Conservation (phyloP, 2,329 filamentous ascomycete genomes). For the Calonectria hawksworthii region DNA sequence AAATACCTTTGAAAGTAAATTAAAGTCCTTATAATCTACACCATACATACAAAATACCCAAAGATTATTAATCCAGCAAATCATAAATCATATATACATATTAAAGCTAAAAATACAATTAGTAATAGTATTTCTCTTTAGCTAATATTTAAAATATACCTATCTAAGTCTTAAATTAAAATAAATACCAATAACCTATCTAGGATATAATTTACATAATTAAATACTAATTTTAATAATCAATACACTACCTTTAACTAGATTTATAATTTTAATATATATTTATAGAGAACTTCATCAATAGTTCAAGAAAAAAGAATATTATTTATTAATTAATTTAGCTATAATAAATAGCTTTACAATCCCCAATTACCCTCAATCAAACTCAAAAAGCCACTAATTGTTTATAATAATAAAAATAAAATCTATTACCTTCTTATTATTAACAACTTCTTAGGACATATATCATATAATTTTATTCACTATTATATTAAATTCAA, state of each 20-base stretch:
- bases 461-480: background rate
- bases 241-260: background rate
- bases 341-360: background rate
- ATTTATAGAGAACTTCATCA: background rate
- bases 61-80: no score
- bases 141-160: no score
- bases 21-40: no score
- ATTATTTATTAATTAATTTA: background rate
- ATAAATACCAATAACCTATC: background rate
- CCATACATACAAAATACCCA: no score
- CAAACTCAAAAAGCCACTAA: background rate
- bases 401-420: background rate
- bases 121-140: no score
- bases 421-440: background rate
- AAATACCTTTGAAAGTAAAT: no score
- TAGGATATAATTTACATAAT: background rate
- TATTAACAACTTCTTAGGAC: background rate
- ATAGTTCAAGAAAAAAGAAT: background rate
- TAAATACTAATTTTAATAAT: background rate
- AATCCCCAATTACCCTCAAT: background rate
- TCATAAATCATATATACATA: no score
- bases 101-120: no score
- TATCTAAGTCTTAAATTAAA: no score
- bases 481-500: background rate
- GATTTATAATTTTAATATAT: background rate